Percentiles rank a stretch among this genome's conserved stretches.
Conservation (phyloP, 345 rosid genomes). For the Camelina neglecta region DNA sequence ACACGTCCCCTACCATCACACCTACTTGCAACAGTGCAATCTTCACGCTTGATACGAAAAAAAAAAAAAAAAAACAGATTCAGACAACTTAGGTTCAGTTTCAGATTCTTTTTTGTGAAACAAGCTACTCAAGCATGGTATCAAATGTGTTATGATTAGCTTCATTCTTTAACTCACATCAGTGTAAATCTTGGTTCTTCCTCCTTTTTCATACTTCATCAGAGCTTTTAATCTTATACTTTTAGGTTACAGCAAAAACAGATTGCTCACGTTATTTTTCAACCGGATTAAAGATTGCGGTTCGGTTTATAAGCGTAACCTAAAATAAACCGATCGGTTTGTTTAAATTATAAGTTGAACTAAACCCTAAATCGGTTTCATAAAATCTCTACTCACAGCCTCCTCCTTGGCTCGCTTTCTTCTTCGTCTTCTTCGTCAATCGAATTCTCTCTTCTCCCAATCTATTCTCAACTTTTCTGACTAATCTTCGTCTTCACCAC, state of each 20-base stretch:
- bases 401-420: too few species aligned
- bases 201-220: constrained; percentile 27
- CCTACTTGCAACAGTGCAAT: constrained; percentile 69
- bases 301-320: too few species aligned
- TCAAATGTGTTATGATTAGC: constrained; percentile 38
- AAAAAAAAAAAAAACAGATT: not conserved
- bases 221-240: constrained; percentile 24
- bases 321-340: too few species aligned
- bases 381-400: not conserved
- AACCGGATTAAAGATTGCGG: too few species aligned
- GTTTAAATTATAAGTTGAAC: too few species aligned
- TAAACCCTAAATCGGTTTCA: not conserved
- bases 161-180: constrained; percentile 34
- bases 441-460: not conserved
- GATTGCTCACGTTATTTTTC: constrained; percentile 5
- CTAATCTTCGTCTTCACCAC: not conserved
- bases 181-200: constrained; percentile 49
- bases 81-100: constrained; percentile 26
- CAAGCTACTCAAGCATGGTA: constrained; percentile 41
- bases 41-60: constrained; percentile 53
- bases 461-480: not conserved
- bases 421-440: not conserved
- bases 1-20: constrained; percentile 57
- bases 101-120: constrained; percentile 35
- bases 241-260: not conserved